phyloP scores from a whole-genome alignment of 805 yeast species.

The Brettanomyces nanus region DNA sequence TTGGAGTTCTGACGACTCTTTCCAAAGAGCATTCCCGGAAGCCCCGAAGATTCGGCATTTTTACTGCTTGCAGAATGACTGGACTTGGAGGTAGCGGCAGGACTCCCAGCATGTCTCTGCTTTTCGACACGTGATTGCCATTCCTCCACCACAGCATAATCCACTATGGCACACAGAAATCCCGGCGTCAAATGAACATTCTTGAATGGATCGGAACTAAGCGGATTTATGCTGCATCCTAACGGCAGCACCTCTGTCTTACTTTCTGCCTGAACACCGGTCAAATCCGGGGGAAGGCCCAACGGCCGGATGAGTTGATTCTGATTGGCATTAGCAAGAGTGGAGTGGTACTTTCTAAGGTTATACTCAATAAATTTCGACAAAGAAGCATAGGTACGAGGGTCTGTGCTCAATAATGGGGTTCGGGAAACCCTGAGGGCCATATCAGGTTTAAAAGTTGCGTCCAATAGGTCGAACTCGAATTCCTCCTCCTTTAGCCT shows the following conservation, averaged over 20 bases:
- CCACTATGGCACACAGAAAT: conserved; percentile 28
- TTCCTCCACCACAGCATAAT: conserved; percentile 13
- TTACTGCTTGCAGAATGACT: neutral
- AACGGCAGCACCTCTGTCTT: conserved; percentile 31
- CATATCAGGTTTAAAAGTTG: conserved; percentile 23
- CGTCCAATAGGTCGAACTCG: conserved; percentile 25
- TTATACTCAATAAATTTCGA: conserved; percentile 41
- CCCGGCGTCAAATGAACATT: conserved; percentile 50
- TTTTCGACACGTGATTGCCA: neutral
- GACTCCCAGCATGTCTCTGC: neutral
- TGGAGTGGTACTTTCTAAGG: conserved; percentile 30
- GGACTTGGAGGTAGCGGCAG: neutral
- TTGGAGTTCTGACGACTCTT: neutral
- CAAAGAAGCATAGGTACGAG: conserved; percentile 44
- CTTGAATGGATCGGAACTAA: conserved; percentile 44
- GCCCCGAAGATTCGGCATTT: neutral
- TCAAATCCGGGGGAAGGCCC: conserved; percentile 23
- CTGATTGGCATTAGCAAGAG: conserved; percentile 28
- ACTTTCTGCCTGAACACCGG: conserved; percentile 25
- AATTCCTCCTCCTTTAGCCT: conserved; percentile 23
- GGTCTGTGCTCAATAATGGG: conserved; percentile 31
- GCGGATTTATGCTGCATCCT: conserved; percentile 47
- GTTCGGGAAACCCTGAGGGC: conserved; percentile 28
- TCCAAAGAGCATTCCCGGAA: conserved; percentile 1
- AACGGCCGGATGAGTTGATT: conserved; percentile 34